Conservation (phyloP, 768 basidiomycete genomes). For the Hebeloma cylindrosporum region DNA sequence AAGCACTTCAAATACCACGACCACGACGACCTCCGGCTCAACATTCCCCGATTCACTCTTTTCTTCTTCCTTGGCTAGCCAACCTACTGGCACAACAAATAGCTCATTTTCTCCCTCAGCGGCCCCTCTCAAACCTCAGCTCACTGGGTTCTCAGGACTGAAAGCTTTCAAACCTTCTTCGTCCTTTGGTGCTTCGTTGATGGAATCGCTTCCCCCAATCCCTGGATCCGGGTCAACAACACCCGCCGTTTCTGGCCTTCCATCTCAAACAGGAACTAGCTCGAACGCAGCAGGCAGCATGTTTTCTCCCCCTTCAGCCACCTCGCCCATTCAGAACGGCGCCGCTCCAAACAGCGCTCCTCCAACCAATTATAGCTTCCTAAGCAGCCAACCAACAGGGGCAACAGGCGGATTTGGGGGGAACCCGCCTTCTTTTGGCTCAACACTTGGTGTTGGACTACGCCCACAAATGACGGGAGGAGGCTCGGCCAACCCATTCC, state of each 20-base stretch:
- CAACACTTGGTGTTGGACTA: constrained; percentile 49
- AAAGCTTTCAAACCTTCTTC: constrained; percentile 84
- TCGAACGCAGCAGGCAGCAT: constrained; percentile 11
- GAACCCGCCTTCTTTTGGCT: constrained; percentile 29
- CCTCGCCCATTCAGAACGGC: constrained; percentile 10
- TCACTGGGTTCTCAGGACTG: constrained; percentile 57
- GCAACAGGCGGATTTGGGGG: constrained; percentile 38
- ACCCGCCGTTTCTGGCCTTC: constrained; percentile 37
- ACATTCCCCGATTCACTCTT: constrained; percentile 48
- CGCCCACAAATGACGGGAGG: constrained; percentile 68
- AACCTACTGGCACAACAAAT: constrained; percentile 46
- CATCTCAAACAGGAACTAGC: constrained; percentile 20
- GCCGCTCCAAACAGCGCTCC: constrained; percentile 7
- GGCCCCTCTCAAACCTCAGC: constrained; percentile 43
- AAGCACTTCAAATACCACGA: constrained; percentile 22
- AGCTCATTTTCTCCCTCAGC: constrained; percentile 27
- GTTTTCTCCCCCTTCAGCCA: constrained; percentile 9
- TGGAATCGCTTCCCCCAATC: constrained; percentile 75
- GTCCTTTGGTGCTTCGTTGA: constrained; percentile 72
- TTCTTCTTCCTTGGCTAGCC: constrained; percentile 47
- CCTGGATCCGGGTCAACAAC: constrained; percentile 56
- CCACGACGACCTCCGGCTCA: constrained; percentile 42
- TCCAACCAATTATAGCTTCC: constrained; percentile 19
- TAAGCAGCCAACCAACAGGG: constrained; percentile 45
- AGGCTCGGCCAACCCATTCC: constrained; percentile 62